phyloP scores from a whole-genome alignment of 495 filamentous ascomycete genomes.

The Delitschia confertaspora region DNA sequence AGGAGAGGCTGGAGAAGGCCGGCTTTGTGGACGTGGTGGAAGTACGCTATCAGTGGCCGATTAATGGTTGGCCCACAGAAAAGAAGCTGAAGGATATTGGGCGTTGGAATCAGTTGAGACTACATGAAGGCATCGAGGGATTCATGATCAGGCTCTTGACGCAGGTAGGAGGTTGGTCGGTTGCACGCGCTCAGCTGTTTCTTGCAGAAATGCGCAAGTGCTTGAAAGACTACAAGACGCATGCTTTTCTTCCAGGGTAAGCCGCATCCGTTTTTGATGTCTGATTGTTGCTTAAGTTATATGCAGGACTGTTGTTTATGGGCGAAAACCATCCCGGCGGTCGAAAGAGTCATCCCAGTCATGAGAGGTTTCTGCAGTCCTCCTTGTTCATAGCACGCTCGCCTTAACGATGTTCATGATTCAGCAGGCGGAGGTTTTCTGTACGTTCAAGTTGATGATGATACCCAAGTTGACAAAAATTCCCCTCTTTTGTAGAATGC shows the following conservation, averaged over 20 bases:
- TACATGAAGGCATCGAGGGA: conserved; percentile 25
- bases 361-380: too few relatives aligned
- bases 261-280: neutral
- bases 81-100: conserved; percentile 24
- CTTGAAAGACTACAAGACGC: conserved; percentile 14
- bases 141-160: conserved; percentile 25
- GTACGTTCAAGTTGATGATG: neutral
- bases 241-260: conserved; percentile 20
- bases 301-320: conserved; percentile 10
- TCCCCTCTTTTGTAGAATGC: too few relatives aligned
- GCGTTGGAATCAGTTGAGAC: conserved; percentile 21
- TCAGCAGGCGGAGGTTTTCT: neutral
- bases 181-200: conserved; percentile 17
- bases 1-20: conserved; percentile 21
- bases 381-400: too few relatives aligned
- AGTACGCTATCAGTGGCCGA: conserved; percentile 21
- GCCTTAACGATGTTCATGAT: too few relatives aligned
- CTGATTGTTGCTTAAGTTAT: neutral
- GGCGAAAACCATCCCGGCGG: conserved; percentile 7
- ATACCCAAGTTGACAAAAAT: too few relatives aligned
- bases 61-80: conserved; percentile 25
- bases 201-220: conserved; percentile 22
- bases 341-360: too few relatives aligned
- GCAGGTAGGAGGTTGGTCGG: conserved; percentile 18
- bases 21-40: conserved; percentile 28